Conservation (phyloP, 768 basidiomycete species). For the Lepiota venenata region DNA sequence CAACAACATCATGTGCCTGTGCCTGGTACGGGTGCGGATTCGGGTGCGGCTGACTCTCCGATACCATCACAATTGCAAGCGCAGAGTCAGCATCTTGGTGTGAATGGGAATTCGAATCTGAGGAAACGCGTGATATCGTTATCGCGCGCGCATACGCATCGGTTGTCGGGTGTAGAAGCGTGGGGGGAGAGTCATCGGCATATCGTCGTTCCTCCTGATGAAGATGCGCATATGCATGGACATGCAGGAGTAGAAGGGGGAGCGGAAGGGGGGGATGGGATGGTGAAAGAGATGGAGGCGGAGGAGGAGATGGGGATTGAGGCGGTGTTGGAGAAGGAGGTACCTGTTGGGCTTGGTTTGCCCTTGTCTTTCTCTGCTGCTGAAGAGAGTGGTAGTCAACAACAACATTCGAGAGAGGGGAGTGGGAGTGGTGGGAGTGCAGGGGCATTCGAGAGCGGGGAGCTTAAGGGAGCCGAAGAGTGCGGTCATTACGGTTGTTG, state of each 20-base stretch:
- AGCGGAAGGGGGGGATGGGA: background rate
- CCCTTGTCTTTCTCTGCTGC: background rate
- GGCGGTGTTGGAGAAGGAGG: constrained; percentile 8
- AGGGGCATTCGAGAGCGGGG: background rate
- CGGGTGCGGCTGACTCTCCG: background rate
- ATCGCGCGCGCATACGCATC: constrained; percentile 8
- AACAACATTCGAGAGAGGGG: background rate
- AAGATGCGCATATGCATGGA: background rate
- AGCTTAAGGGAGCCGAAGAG: constrained; percentile 9
- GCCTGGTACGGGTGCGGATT: background rate
- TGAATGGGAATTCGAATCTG: background rate
- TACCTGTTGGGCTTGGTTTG: background rate
- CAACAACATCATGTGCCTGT: background rate
- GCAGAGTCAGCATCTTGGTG: background rate
- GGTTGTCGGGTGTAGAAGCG: constrained; percentile 4
- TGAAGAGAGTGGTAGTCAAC: background rate
- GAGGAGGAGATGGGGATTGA: constrained; percentile 8
- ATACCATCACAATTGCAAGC: too few species aligned
- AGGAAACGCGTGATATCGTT: constrained; percentile 8
- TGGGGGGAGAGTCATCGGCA: constrained; percentile 11
- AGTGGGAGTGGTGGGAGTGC: background rate
- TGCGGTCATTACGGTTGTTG: constrained; percentile 8
- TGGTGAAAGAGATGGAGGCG: background rate
- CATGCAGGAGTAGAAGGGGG: background rate
- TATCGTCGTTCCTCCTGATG: background rate